phyloP scores from a whole-genome alignment of 1,284 basidiomycete species.

The Phlebopus sp. region DNA sequence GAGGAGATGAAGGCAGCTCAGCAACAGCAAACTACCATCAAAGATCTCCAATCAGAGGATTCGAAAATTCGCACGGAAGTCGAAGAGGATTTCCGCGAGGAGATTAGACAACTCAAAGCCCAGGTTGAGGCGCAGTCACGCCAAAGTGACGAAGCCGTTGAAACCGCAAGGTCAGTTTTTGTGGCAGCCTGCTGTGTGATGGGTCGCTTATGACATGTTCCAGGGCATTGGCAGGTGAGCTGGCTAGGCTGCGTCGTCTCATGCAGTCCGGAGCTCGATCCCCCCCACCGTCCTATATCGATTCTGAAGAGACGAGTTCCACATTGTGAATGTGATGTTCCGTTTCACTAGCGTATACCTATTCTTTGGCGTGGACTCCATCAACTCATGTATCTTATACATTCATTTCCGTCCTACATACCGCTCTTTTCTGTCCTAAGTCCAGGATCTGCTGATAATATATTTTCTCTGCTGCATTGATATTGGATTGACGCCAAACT shows the following conservation, averaged over 20 bases:
- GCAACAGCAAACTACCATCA: slow-evolving; percentile 35
- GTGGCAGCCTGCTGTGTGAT: not conserved
- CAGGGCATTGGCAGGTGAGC: slow-evolving; percentile 57
- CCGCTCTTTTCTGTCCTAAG: slow-evolving; percentile 28
- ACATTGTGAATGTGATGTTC: slow-evolving; percentile 13
- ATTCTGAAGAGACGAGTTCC: slow-evolving; percentile 9
- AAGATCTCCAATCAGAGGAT: slow-evolving; percentile 40
- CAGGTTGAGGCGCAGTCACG: slow-evolving; percentile 53
- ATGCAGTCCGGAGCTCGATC: slow-evolving; percentile 50
- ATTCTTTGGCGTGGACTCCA: slow-evolving; percentile 20
- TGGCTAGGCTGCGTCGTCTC: slow-evolving; percentile 63
- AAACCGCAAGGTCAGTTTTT: slow-evolving; percentile 59
- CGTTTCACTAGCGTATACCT: too few relatives aligned
- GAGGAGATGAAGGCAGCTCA: slow-evolving; percentile 57
- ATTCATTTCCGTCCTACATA: slow-evolving; percentile 23
- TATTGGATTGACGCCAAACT: too few relatives aligned
- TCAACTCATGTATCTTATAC: slow-evolving; percentile 33
- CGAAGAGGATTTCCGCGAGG: slow-evolving; percentile 47
- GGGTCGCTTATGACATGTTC: slow-evolving; percentile 4
- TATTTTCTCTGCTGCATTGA: too few relatives aligned
- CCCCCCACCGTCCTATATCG: slow-evolving; percentile 16
- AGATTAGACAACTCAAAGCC: slow-evolving; percentile 43
- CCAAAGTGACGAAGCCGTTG: slow-evolving; percentile 53
- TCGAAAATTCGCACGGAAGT: slow-evolving; percentile 46
- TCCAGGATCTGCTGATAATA: slow-evolving; percentile 20